Conservation (phyloP, 306 rosid genomes). For the Corylus avellana region DNA sequence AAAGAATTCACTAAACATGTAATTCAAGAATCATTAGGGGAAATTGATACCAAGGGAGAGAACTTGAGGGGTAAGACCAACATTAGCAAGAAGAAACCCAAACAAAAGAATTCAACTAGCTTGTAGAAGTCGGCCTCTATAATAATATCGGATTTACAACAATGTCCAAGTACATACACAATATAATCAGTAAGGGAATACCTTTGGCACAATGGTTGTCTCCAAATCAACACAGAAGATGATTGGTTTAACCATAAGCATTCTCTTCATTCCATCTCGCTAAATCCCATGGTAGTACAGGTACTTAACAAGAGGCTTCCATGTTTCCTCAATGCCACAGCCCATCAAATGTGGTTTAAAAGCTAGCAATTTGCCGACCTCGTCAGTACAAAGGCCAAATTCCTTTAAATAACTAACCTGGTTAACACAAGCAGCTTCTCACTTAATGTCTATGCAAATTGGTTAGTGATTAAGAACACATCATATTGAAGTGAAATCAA, state of each 20-base stretch:
- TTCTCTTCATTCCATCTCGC: conserved; percentile 88
- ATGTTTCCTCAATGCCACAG: conserved; percentile 79
- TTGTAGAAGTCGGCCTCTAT: neutral
- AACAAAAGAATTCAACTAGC: conserved; percentile 7
- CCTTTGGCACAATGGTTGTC: conserved; percentile 84
- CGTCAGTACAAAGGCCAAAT: conserved; percentile 72
- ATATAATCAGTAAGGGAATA: conserved; percentile 31
- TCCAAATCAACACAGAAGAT: conserved; percentile 78
- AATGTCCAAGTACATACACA: conserved; percentile 11
- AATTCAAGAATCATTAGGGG: conserved; percentile 11
- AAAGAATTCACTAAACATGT: conserved; percentile 4
- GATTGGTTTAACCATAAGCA: conserved; percentile 80
- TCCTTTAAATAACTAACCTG: conserved; percentile 88
- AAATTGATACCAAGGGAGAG: conserved; percentile 4
- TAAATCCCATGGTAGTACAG: conserved; percentile 77
- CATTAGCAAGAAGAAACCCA: neutral
- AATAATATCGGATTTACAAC: neutral
- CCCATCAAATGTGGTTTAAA: conserved; percentile 89
- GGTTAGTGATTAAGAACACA: conserved; percentile 19
- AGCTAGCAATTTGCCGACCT: conserved; percentile 78
- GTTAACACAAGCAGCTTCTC: conserved; percentile 30
- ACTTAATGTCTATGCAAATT: conserved; percentile 19
- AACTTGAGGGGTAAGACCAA: conserved; percentile 17
- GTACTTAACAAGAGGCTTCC: conserved; percentile 93
- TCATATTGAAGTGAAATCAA: conserved; percentile 6